phyloP scores from a whole-genome alignment of 306 rosid species.

The Abrus pulchellus region DNA sequence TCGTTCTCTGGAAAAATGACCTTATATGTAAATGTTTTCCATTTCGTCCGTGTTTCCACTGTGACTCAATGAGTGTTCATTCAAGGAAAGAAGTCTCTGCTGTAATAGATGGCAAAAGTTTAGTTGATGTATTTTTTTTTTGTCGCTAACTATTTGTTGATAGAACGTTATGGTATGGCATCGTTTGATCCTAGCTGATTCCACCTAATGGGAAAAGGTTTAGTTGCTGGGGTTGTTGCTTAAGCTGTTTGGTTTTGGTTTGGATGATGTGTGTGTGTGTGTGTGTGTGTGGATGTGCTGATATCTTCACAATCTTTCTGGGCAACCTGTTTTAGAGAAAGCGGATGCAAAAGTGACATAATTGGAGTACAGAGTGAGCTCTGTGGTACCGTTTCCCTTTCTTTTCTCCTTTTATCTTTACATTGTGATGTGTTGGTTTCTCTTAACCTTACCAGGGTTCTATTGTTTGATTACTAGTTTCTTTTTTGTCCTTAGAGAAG shows the following conservation, averaged over 20 bases:
- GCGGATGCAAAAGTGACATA: background rate
- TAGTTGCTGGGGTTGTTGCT: background rate
- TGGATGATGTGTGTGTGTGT: background rate
- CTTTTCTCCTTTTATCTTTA: background rate
- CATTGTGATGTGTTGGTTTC: constrained; percentile 13
- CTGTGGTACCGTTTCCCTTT: background rate
- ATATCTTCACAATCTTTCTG: constrained; percentile 20
- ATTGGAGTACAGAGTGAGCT: constrained; percentile 24
- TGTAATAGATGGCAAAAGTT: no score
- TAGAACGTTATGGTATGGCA: no score
- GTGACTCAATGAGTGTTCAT: background rate
- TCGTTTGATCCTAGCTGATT: background rate
- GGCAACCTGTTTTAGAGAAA: constrained; percentile 13
- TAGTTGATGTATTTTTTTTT: no score
- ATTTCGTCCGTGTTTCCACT: background rate
- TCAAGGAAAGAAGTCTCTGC: background rate
- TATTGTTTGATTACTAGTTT: background rate
- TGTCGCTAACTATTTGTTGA: constrained; percentile 32
- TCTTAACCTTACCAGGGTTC: constrained; percentile 15
- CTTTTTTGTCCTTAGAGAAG: background rate
- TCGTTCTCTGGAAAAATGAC: constrained; percentile 1
- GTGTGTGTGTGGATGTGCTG: background rate
- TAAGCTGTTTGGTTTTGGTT: constrained; percentile 36
- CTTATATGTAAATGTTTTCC: constrained; percentile 33
- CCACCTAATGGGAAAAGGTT: background rate